These are phyloP conservation scores for Podospora tetraspora DNA, from an alignment of 495 filamentous ascomycete genomes.

Conservation along the genomic window DNA sequence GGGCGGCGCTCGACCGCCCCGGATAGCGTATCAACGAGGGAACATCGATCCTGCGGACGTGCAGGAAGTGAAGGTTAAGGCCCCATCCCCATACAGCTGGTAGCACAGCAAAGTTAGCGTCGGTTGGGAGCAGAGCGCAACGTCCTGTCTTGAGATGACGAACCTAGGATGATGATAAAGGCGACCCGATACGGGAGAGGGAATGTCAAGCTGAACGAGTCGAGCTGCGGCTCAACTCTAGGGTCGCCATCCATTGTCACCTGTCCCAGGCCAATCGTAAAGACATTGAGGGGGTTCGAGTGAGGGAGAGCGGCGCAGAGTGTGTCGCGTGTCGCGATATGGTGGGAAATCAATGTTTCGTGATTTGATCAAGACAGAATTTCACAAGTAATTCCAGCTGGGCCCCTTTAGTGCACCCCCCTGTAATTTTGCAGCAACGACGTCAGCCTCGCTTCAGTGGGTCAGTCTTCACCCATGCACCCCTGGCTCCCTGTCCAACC, in stretches of 20 bases:
- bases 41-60: constrained; percentile 70
- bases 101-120: constrained; percentile 18
- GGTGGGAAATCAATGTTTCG: neutral
- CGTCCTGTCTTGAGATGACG: too few relatives aligned
- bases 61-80: constrained; percentile 76
- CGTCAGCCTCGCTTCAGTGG: neutral
- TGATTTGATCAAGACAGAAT: neutral
- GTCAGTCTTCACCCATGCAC: neutral
- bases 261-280: constrained; percentile 2
- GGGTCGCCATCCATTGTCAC: constrained; percentile 70
- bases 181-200: constrained; percentile 83
- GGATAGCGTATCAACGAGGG: constrained; percentile 76
- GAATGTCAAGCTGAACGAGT: constrained; percentile 76
- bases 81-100: constrained; percentile 89
- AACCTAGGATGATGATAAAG: constrained; percentile 74
- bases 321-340: neutral
- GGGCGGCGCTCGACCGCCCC: constrained; percentile 54
- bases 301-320: neutral
- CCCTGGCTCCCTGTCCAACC: neutral
- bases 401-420: neutral
- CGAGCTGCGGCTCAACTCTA: constrained; percentile 72
- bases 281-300: constrained; percentile 22
- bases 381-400: neutral
- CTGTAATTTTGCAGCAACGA: neutral
- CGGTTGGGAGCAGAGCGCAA: neutral